Evolutionary conservation across 2,329 filamentous ascomycete genomes (phyloP).

Genomic region (Aspergillus ibericus): DNA sequence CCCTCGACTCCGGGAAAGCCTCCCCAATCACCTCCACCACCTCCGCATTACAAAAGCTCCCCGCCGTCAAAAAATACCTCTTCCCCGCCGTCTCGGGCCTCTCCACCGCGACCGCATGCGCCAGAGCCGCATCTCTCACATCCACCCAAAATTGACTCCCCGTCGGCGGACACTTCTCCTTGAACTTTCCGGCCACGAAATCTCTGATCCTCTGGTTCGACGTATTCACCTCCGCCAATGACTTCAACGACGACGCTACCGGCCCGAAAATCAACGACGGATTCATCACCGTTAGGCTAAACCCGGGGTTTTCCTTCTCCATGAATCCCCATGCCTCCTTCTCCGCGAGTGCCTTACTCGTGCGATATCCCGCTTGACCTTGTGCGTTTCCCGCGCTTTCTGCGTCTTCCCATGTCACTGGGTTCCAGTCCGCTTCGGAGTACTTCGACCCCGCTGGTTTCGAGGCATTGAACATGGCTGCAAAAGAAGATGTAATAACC

Average conservation of each 20-base stretch:
- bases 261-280: slow-evolving; percentile 63
- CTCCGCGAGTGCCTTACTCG: slow-evolving; percentile 55
- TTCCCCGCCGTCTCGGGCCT: slow-evolving; percentile 38
- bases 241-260: slow-evolving; percentile 59
- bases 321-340: slow-evolving; percentile 63
- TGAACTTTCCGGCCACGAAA: slow-evolving; percentile 60
- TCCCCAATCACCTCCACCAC: slow-evolving; percentile 38
- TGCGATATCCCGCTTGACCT: slow-evolving; percentile 30
- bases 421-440: slow-evolving; percentile 35
- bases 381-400: slow-evolving; percentile 20
- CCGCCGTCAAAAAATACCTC: slow-evolving; percentile 40
- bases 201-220: slow-evolving; percentile 68
- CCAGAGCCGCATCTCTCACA: slow-evolving; percentile 44
- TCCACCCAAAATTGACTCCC: slow-evolving; percentile 58
- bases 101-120: slow-evolving; percentile 43
- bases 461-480: slow-evolving; percentile 54
- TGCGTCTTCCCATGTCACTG: slow-evolving; percentile 34
- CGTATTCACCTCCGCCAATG: slow-evolving; percentile 63
- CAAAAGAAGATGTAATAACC: slow-evolving; percentile 65
- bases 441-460: slow-evolving; percentile 23
- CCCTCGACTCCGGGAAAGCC: slow-evolving; percentile 36
- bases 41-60: slow-evolving; percentile 38
- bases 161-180: slow-evolving; percentile 56
- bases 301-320: slow-evolving; percentile 51
- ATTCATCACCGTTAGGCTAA: slow-evolving; percentile 59